Conservation (phyloP, 495 filamentous ascomycete species). For the Aspergillus nidulans region DNA sequence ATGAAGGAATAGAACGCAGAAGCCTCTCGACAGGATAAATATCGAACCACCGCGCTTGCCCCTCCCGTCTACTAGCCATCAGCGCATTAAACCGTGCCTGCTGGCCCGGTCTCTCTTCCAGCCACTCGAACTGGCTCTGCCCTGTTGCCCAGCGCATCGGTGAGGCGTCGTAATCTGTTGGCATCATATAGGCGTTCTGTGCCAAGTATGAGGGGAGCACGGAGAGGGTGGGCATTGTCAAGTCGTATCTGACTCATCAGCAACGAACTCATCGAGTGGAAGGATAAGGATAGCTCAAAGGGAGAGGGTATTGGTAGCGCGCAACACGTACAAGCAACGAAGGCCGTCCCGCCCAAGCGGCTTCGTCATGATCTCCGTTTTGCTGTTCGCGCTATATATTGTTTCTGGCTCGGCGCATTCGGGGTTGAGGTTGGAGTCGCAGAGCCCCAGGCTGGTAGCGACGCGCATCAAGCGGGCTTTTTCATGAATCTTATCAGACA, state of each 20-base stretch:
- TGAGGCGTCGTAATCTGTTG: conserved; percentile 29
- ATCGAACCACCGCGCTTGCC: conserved; percentile 35
- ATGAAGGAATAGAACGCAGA: background rate
- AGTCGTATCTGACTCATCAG: conserved; percentile 28
- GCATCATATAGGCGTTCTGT: conserved; percentile 25
- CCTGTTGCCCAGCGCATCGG: conserved; percentile 41
- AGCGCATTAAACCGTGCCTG: conserved; percentile 37
- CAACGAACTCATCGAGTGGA: background rate
- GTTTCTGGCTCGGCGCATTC: conserved; percentile 15
- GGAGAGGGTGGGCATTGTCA: conserved; percentile 33
- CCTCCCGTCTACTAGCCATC: conserved; percentile 36
- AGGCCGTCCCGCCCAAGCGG: conserved; percentile 36
- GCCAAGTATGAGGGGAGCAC: conserved; percentile 33
- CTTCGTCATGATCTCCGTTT: conserved; percentile 29
- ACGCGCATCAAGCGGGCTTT: conserved; percentile 41
- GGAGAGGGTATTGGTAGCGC: background rate
- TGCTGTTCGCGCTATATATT: conserved; percentile 30
- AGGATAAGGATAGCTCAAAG: conserved; percentile 1
- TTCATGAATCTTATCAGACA: background rate
- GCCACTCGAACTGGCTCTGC: conserved; percentile 41
- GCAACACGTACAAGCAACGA: conserved; percentile 39
- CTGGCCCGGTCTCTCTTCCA: conserved; percentile 25
- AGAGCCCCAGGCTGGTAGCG: conserved; percentile 31
- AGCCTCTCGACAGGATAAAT: conserved; percentile 27
- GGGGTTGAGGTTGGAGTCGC: conserved; percentile 6